A percentile compares a stretch with the other conserved stretches of the same genome.
Evolutionary conservation across 345 rosid species (phyloP).

Genomic region (Moricandia moricandioides): DNA sequence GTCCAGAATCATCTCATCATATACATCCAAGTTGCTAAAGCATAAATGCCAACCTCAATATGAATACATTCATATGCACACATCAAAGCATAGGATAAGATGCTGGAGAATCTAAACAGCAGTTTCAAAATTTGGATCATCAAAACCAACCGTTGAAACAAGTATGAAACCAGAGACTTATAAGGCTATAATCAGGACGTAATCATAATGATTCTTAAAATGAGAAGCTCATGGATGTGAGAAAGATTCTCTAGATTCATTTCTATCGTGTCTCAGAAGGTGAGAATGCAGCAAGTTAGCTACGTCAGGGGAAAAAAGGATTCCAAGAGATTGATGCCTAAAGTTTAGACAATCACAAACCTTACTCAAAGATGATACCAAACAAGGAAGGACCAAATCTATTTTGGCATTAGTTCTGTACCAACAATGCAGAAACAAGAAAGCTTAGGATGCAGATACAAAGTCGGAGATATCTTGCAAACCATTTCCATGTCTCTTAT

Average conservation of each 20-base stretch:
- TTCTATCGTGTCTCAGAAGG: background rate
- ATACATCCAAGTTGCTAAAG: constrained; percentile 30
- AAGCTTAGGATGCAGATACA: background rate
- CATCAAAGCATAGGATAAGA: constrained; percentile 25
- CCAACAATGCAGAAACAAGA: background rate
- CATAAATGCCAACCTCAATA: constrained; percentile 22
- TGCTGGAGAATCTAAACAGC: constrained; percentile 12
- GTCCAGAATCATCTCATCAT: constrained; percentile 21
- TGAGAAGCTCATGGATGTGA: background rate
- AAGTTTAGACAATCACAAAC: constrained; percentile 3
- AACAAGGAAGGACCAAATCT: constrained; percentile 2
- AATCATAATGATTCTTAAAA: background rate
- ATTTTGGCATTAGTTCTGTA: background rate
- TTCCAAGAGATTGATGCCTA: background rate
- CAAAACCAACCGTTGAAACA: constrained; percentile 5
- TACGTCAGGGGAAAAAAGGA: background rate
- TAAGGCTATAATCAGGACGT: background rate
- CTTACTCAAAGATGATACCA: background rate
- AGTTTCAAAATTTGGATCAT: constrained; percentile 9
- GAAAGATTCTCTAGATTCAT: background rate
- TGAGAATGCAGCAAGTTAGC: background rate
- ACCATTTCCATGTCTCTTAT: background rate
- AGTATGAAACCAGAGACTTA: background rate
- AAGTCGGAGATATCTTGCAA: background rate
- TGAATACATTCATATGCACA: constrained; percentile 6